Evolutionary conservation across 352 stramenopile species (phyloP), one percentile per base, ranked within the genome.

Genomic region (Globisporangium uncinulatum): DNA sequence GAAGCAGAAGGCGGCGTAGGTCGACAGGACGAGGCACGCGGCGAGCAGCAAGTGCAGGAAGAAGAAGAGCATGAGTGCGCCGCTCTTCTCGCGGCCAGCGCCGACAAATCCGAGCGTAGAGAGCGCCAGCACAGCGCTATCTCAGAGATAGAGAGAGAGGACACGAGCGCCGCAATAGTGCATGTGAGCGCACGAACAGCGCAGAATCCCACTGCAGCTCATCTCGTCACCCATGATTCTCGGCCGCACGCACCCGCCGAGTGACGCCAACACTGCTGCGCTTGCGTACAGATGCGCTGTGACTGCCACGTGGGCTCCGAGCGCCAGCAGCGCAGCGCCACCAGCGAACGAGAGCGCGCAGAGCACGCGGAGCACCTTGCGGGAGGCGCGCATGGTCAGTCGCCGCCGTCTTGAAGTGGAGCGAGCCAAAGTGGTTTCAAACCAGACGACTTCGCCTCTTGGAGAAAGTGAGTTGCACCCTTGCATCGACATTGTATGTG

Each of bases 41-140:
- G 81, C 60, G 31, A 92, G 68, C 50, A 83, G 45, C 39, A 92
- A 87, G 65, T 89, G 79, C 51, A 76, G 53, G 66, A 86, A 90
- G 70, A 92, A 92, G 65, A 76, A 92, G 56, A 80, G 47, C 70
- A 90, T 73, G 39, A 92, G 65, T 57, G 86, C 48, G 21, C 59
- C 66, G 47, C 76, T 88, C 62, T 89, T 92, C 63, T 87, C 79
- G 14, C 70, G 69, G 2, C 71, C 73, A 2, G 79, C 78, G 65
- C 79, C 82, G 0, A 85, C 61, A 42, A 90, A 89, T 3, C 82
- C 82, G 24, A 90, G 55, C 24, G 70, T 21, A 5, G 79, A 84
- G 29, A 90, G 70, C 47, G 87, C 47, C 49, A 85, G 61, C 11
- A 81, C 66, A 24, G 73, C 56, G 37, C 55, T 70, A 46, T 19